Conservation (phyloP, 2,329 filamentous ascomycete genomes). For the Curvularia sp. region DNA sequence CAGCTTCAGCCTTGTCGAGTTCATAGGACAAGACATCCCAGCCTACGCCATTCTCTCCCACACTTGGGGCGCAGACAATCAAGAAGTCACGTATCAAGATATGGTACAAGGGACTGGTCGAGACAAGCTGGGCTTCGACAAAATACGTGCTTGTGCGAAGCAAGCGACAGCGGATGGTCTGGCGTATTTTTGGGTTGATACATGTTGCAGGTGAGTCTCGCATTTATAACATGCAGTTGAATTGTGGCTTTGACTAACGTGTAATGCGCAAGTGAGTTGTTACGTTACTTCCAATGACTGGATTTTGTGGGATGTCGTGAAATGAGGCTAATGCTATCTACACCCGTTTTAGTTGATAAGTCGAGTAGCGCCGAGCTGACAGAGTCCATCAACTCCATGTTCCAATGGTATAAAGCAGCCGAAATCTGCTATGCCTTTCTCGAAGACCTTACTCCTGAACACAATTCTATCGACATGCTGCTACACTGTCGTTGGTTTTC, state of each 20-base stretch:
- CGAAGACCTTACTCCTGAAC: slow-evolving; percentile 8
- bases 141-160: slow-evolving; percentile 23
- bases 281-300: neutral
- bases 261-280: neutral
- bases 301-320: neutral
- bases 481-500: slow-evolving; percentile 26
- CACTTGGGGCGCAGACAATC: slow-evolving; percentile 19
- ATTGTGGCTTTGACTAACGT: neutral
- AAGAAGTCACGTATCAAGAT: slow-evolving; percentile 23
- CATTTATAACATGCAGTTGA: neutral
- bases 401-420: slow-evolving; percentile 21
- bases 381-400: slow-evolving; percentile 31
- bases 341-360: slow-evolving; percentile 19
- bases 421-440: slow-evolving; percentile 23
- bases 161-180: slow-evolving; percentile 21
- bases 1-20: slow-evolving; percentile 14
- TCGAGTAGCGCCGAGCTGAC: slow-evolving; percentile 13
- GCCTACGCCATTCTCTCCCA: slow-evolving; percentile 29
- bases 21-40: slow-evolving; percentile 5
- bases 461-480: neutral
- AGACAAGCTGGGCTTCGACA: slow-evolving; percentile 12
- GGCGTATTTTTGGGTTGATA: slow-evolving; percentile 26
- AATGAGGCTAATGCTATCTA: neutral
- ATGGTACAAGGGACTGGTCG: neutral
- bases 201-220: slow-evolving; percentile 20